phyloP scores from a whole-genome alignment of 2,329 filamentous ascomycete species.

The Dothistroma septosporum region DNA sequence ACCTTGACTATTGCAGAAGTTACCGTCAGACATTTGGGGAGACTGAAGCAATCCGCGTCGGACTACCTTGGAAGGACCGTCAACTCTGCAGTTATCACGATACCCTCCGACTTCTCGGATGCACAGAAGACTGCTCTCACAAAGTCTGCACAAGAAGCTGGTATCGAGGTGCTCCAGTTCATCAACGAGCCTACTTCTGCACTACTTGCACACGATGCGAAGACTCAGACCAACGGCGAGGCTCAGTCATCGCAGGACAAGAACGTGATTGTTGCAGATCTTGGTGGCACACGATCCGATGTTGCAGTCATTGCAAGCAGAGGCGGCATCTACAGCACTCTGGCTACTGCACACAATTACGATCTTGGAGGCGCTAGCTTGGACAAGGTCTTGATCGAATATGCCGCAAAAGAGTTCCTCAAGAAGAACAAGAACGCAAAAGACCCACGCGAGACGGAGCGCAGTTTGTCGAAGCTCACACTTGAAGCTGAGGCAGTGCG shows the following conservation, averaged over 20 bases:
- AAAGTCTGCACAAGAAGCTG: conserved; percentile 73
- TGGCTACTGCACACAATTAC: conserved; percentile 93
- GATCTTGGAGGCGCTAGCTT: conserved; percentile 82
- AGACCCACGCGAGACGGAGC: conserved; percentile 77
- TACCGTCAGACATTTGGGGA: conserved; percentile 76
- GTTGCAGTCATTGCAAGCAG: conserved; percentile 85
- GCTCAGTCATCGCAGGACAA: conserved; percentile 78
- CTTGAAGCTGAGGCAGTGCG: conserved; percentile 87
- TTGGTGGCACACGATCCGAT: conserved; percentile 89
- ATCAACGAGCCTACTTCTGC: conserved; percentile 88
- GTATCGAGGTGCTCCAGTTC: conserved; percentile 84
- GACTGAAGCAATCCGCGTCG: conserved; percentile 75
- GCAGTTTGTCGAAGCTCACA: conserved; percentile 85
- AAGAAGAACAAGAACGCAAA: conserved; percentile 77
- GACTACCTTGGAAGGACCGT: conserved; percentile 92
- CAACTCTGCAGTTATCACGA: conserved; percentile 88
- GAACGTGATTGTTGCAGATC: conserved; percentile 82
- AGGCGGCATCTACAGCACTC: conserved; percentile 91
- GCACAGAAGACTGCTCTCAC: conserved; percentile 78
- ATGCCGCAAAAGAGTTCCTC: conserved; percentile 97
- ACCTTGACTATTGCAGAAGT: conserved; percentile 74
- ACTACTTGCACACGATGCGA: conserved; percentile 83
- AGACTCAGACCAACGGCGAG: conserved; percentile 41
- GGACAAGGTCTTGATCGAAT: conserved; percentile 87
- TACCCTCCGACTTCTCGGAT: conserved; percentile 89